Conservation (phyloP, 345 rosid genomes). For the Rhodamnia argentea region DNA sequence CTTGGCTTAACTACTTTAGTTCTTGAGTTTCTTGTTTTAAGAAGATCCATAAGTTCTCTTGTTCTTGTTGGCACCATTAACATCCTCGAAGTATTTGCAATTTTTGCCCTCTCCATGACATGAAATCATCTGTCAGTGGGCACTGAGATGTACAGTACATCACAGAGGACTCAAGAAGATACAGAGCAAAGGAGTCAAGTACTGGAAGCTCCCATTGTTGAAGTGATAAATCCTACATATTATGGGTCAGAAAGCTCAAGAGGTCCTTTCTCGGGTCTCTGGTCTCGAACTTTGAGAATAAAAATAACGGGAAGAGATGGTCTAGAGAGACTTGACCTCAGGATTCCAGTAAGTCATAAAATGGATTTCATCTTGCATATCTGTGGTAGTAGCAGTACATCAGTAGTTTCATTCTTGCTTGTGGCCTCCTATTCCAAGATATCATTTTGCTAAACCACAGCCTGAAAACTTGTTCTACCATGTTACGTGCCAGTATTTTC, state of each 20-base stretch:
- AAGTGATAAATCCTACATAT: conserved; percentile 77
- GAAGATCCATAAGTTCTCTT: background rate
- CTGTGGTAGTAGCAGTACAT: background rate
- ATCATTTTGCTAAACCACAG: background rate
- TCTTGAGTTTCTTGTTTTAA: background rate
- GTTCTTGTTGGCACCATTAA: background rate
- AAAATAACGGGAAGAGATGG: conserved; percentile 84
- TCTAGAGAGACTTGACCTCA: conserved; percentile 73
- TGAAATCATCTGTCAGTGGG: conserved; percentile 25
- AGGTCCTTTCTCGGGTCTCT: conserved; percentile 59
- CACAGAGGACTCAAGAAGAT: conserved; percentile 41
- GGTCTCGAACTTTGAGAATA: conserved; percentile 78
- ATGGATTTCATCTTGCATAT: background rate
- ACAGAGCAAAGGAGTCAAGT: conserved; percentile 32
- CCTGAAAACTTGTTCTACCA: background rate
- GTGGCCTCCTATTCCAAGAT: background rate
- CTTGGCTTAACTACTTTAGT: background rate
- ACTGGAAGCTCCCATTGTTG: conserved; percentile 52
- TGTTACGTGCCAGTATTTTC: background rate
- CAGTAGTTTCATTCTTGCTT: background rate
- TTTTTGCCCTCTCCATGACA: background rate
- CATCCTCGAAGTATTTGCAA: background rate
- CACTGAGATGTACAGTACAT: conserved; percentile 34
- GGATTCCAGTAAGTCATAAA: conserved; percentile 65
- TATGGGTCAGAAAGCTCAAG: conserved; percentile 53